These are phyloP conservation scores for Puccinia polysora DNA, from an alignment of 1,284 basidiomycete genomes.

Conservation along the genomic window DNA sequence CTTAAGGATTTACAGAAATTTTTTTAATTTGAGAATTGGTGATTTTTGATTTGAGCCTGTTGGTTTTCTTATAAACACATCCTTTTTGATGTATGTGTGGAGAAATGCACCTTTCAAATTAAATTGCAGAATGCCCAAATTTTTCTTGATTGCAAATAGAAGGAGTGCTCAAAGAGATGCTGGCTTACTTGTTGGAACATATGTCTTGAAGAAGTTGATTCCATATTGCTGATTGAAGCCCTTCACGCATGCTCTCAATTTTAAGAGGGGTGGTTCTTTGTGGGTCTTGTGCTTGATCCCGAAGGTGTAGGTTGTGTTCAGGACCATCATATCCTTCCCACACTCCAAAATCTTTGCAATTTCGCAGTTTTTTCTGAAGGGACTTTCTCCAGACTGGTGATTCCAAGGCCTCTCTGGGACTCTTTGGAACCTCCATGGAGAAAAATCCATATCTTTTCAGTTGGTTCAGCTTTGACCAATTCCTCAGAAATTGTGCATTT, in stretches of 20 bases:
- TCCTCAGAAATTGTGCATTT: not conserved
- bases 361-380: not conserved
- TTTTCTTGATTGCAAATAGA: constrained; percentile 52
- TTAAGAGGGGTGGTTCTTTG: constrained; percentile 52
- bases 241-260: constrained; percentile 55
- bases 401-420: not conserved
- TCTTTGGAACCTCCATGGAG: not conserved
- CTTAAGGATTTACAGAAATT: not conserved
- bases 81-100: constrained; percentile 55
- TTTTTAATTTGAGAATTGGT: not conserved
- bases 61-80: constrained; percentile 54
- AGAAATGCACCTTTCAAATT: constrained; percentile 57
- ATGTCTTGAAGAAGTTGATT: constrained; percentile 56
- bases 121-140: constrained; percentile 54
- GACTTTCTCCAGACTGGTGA: not conserved
- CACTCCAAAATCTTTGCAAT: not conserved
- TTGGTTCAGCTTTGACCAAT: not conserved
- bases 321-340: constrained; percentile 10
- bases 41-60: constrained; percentile 45
- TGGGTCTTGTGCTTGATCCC: constrained; percentile 53
- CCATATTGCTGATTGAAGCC: constrained; percentile 56
- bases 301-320: constrained; percentile 55
- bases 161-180: constrained; percentile 54
- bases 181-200: constrained; percentile 54
- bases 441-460: not conserved